Percentiles rank a stretch among this genome's conserved stretches.
Evolutionary conservation across 2,329 filamentous ascomycete species (phyloP).

Genomic region (Didymosphaeria variabile): DNA sequence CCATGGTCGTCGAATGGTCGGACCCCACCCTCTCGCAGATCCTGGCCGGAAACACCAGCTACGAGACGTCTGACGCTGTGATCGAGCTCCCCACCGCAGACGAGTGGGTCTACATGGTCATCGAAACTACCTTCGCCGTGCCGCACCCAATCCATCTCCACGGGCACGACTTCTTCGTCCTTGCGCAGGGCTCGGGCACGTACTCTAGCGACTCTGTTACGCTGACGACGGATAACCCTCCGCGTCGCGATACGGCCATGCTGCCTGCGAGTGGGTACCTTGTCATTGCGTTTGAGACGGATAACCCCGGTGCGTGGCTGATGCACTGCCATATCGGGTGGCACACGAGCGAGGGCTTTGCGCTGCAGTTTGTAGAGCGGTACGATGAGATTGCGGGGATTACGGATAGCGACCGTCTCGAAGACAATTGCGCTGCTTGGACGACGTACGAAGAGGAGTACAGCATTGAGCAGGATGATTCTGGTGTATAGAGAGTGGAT

Average conservation of each 20-base stretch:
- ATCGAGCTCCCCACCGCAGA: constrained; percentile 32
- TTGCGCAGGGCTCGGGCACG: constrained; percentile 38
- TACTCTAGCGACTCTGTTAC: constrained; percentile 22
- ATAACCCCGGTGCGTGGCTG: constrained; percentile 41
- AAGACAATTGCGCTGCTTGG: constrained; percentile 26
- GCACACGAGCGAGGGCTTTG: constrained; percentile 47
- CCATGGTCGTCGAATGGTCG: constrained; percentile 50
- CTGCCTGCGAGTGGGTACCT: constrained; percentile 43
- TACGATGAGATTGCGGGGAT: constrained; percentile 35
- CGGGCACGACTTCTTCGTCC: constrained; percentile 45
- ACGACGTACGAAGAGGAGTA: constrained; percentile 15
- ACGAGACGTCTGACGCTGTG: constrained; percentile 41
- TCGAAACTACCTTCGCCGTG: constrained; percentile 48
- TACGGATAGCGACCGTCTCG: constrained; percentile 24
- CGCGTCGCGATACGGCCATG: constrained; percentile 44
- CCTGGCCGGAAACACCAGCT: constrained; percentile 43
- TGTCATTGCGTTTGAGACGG: constrained; percentile 46
- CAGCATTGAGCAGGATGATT: constrained; percentile 39
- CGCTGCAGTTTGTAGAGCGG: constrained; percentile 44
- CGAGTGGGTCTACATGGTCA: constrained; percentile 53
- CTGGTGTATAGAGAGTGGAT: constrained; percentile 29
- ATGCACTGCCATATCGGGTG: constrained; percentile 44
- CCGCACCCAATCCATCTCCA: constrained; percentile 45
- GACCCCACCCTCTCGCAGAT: constrained; percentile 52
- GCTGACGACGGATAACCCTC: constrained; percentile 42